Evolutionary conservation across 1,139 yeast species (phyloP).

Genomic region (Lizanozyma gosingica): DNA sequence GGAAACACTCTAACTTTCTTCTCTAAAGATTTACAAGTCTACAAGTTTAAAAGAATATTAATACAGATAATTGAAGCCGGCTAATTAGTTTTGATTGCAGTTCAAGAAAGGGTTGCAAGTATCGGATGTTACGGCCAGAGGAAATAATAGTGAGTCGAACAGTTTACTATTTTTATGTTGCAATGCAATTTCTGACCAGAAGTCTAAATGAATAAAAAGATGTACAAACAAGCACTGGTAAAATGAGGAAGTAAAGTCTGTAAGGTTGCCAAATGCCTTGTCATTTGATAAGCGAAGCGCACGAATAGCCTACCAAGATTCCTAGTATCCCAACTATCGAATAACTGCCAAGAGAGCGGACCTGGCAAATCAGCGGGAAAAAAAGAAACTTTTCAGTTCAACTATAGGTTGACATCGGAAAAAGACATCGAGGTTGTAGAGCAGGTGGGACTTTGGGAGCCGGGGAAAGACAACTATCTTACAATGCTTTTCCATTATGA

Average conservation of each 20-base stretch:
- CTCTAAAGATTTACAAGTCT: no score
- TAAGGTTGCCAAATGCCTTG: slow-evolving; percentile 26
- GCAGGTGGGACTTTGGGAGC: slow-evolving; percentile 30
- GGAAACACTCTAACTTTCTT: no score
- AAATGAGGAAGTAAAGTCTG: slow-evolving; percentile 30
- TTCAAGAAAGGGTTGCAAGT: slow-evolving; percentile 24
- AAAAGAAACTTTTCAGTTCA: slow-evolving; percentile 23
- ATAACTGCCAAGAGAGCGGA: slow-evolving; percentile 7
- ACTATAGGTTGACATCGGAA: slow-evolving; percentile 27
- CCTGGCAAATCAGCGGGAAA: slow-evolving; percentile 9
- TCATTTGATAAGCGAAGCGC: slow-evolving; percentile 13
- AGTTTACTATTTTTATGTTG: slow-evolving; percentile 15
- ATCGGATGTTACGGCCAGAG: slow-evolving; percentile 20
- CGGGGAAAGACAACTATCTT: slow-evolving; percentile 26
- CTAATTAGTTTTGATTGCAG: slow-evolving; percentile 24
- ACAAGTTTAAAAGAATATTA: no score
- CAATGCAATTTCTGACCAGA: slow-evolving; percentile 27
- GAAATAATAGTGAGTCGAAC: slow-evolving; percentile 11
- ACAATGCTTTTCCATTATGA: no score
- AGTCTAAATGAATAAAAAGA: slow-evolving; percentile 30
- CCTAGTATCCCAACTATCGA: slow-evolving; percentile 10
- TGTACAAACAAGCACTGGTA: slow-evolving; percentile 30
- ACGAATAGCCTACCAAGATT: slow-evolving; percentile 8
- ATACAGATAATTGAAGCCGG: no score
- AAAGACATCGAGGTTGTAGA: slow-evolving; percentile 25